Conservation (phyloP, 2,329 filamentous ascomycete species). For the Plenodomus lindquistii region DNA sequence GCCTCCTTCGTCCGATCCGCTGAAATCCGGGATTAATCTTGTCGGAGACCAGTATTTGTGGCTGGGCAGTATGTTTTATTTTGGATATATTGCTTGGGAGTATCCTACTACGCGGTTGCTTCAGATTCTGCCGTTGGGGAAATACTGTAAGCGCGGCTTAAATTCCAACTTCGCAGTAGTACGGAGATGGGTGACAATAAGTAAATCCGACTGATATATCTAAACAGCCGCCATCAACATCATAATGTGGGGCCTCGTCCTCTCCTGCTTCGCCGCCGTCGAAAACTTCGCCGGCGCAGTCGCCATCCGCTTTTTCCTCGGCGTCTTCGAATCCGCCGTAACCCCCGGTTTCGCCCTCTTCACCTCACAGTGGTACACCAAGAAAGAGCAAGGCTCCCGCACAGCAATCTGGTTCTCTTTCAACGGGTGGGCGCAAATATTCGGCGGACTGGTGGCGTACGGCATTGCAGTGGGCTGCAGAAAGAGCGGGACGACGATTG, state of each 20-base stretch:
- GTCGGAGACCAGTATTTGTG: constrained; percentile 58
- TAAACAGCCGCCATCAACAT: constrained; percentile 59
- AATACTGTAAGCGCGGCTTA: constrained; percentile 53
- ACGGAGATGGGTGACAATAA: too few species aligned
- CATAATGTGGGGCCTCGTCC: constrained; percentile 64
- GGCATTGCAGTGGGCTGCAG: constrained; percentile 62
- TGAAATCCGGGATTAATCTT: constrained; percentile 49
- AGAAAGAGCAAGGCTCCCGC: constrained; percentile 66
- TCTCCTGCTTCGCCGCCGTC: constrained; percentile 66
- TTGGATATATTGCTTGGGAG: constrained; percentile 63
- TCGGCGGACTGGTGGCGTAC: constrained; percentile 66
- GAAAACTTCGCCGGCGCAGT: constrained; percentile 64
- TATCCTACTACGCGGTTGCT: constrained; percentile 68
- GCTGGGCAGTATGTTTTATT: constrained; percentile 56
- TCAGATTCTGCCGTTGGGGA: constrained; percentile 66
- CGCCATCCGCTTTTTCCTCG: constrained; percentile 69
- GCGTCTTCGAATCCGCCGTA: constrained; percentile 69
- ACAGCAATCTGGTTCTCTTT: constrained; percentile 71
- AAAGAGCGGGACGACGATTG: constrained; percentile 60
- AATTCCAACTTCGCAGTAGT: too few species aligned
- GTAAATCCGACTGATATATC: too few species aligned
- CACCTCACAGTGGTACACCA: constrained; percentile 74
- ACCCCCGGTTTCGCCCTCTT: constrained; percentile 71
- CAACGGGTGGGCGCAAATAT: constrained; percentile 65
- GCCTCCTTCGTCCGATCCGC: constrained; percentile 30